Conservation (phyloP, 2,329 filamentous ascomycete genomes). For the Akanthomyces dipterigenus region DNA sequence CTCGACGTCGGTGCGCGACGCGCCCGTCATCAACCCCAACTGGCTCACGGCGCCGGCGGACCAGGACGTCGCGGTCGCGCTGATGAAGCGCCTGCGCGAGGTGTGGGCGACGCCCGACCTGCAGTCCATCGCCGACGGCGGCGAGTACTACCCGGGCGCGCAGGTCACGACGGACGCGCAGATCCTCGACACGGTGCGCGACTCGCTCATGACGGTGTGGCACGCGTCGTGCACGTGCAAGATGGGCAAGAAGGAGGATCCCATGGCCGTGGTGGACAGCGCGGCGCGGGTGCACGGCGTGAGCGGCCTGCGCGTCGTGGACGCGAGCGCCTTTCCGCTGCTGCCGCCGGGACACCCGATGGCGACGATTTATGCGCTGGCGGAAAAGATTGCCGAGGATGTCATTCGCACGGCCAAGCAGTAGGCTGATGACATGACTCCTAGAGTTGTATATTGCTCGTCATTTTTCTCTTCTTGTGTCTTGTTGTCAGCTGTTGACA, state of each 20-base stretch:
- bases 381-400: constrained; percentile 21
- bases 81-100: constrained; percentile 35
- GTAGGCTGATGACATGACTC: no score
- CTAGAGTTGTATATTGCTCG: no score
- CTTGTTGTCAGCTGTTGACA: no score
- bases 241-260: constrained; percentile 44
- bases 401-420: constrained; percentile 8
- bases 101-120: constrained; percentile 20
- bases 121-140: constrained; percentile 21
- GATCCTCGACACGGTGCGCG: not conserved
- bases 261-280: constrained; percentile 50
- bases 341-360: constrained; percentile 18
- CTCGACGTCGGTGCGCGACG: constrained; percentile 23
- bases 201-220: not conserved
- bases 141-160: constrained; percentile 32
- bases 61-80: constrained; percentile 34
- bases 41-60: constrained; percentile 38
- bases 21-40: constrained; percentile 37
- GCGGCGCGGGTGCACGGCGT: constrained; percentile 52
- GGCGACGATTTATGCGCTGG: constrained; percentile 19
- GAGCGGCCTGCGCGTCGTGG: constrained; percentile 49
- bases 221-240: constrained; percentile 20
- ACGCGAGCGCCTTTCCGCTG: constrained; percentile 44
- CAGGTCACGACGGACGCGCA: constrained; percentile 19
- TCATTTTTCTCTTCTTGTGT: no score